phyloP scores from a whole-genome alignment of 106 monocot genomes.

The Platanthera guangdongensis region DNA sequence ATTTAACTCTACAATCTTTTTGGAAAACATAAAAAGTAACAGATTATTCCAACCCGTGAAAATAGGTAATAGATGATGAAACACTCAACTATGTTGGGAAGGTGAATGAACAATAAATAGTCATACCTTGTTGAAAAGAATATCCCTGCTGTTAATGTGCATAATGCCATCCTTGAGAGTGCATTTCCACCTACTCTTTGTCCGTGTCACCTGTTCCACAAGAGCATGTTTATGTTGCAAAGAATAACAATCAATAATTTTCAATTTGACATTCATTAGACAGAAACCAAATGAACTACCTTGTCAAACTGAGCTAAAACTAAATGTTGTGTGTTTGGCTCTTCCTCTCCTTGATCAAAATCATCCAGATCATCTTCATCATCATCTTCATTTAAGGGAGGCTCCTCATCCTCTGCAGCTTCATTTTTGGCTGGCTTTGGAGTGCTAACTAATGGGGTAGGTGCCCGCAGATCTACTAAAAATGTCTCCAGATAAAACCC shows the following conservation, averaged over 20 bases:
- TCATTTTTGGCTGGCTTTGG: constrained; percentile 61
- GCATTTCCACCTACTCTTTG: constrained; percentile 93
- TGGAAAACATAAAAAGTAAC: not conserved
- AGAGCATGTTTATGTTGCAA: not conserved
- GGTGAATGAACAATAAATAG: not conserved
- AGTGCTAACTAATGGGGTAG: constrained; percentile 55
- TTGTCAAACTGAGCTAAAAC: constrained; percentile 97
- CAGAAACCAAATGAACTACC: constrained; percentile 23
- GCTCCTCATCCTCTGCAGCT: constrained; percentile 74
- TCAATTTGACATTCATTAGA: not conserved
- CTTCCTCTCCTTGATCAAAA: constrained; percentile 77
- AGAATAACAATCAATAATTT: not conserved
- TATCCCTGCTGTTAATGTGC: constrained; percentile 79
- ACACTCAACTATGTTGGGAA: not conserved
- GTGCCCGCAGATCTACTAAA: constrained; percentile 45
- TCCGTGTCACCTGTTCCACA: constrained; percentile 58
- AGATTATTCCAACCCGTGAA: not conserved
- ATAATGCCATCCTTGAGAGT: constrained; percentile 94
- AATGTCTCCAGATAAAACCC: not conserved
- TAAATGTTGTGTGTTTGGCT: constrained; percentile 71
- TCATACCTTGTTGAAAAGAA: constrained; percentile 91
- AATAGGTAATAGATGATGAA: not conserved
- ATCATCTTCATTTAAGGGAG: constrained; percentile 93
- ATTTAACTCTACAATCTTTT: not conserved
- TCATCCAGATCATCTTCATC: constrained; percentile 78